Percentiles rank a stretch among this genome's conserved stretches.
phyloP scores from a whole-genome alignment of 1,284 basidiomycete species.

The Lentinula novae-zelandiae region DNA sequence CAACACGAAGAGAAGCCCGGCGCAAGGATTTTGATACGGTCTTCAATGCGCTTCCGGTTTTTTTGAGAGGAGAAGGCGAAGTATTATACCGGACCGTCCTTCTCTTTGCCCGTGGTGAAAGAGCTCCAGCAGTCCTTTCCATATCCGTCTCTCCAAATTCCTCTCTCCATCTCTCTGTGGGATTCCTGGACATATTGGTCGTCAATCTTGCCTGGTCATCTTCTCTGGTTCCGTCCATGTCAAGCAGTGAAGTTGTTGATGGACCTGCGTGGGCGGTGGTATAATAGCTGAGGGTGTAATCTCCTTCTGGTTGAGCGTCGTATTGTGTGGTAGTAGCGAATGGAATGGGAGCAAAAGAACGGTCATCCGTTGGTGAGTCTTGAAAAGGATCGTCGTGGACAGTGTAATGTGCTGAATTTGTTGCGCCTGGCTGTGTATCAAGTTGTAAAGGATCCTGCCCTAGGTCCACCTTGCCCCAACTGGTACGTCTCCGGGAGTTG shows the following conservation, averaged over 20 bases:
- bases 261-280: conserved; percentile 38
- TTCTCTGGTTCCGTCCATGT: conserved; percentile 41
- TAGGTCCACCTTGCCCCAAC: conserved; percentile 45
- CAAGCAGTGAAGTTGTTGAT: conserved; percentile 49
- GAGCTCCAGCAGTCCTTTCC: conserved; percentile 32
- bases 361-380: conserved; percentile 24
- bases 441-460: conserved; percentile 42
- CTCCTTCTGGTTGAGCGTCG: conserved; percentile 22
- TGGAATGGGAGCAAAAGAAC: conserved; percentile 1
- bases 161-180: conserved; percentile 26
- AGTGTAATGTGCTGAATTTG: conserved; percentile 20
- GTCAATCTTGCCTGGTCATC: conserved; percentile 58
- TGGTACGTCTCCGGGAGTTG: conserved; percentile 47
- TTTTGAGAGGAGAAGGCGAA: conserved; percentile 52
- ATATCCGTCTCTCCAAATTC: conserved; percentile 35
- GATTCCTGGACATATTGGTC: conserved; percentile 40
- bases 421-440: conserved; percentile 21
- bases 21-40: conserved; percentile 57
- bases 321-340: conserved; percentile 13
- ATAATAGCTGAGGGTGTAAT: conserved; percentile 28
- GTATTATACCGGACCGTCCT: conserved; percentile 48
- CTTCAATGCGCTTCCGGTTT: conserved; percentile 54
- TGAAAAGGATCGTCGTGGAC: conserved; percentile 43
- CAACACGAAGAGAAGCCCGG: conserved; percentile 79
- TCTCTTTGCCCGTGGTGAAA: conserved; percentile 36